Percentiles rank a stretch among this genome's conserved stretches.
These are phyloP conservation scores for Agrocybe chaxingu DNA, from an alignment of 768 basidiomycete species.

Conservation along the genomic window DNA sequence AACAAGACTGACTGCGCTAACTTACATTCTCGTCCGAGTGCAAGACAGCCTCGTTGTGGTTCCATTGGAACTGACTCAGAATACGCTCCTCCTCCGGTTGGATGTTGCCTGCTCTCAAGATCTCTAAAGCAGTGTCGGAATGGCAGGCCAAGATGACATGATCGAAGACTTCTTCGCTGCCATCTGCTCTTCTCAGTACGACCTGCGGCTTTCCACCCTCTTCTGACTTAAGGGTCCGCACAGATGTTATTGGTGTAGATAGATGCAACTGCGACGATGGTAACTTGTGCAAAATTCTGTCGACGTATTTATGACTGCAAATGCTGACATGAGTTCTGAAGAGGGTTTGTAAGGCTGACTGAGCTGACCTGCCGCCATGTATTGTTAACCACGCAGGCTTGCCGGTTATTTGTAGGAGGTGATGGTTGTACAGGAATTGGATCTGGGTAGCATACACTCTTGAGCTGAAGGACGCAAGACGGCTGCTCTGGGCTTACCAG, in stretches of 20 bases:
- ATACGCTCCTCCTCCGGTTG: slow-evolving; percentile 52
- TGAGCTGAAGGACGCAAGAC: background rate
- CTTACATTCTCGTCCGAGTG: slow-evolving; percentile 61
- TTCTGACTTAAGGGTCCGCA: slow-evolving; percentile 27
- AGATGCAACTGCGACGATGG: slow-evolving; percentile 54
- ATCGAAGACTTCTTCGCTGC: slow-evolving; percentile 49
- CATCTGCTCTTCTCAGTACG: slow-evolving; percentile 43
- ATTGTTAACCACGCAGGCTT: slow-evolving; percentile 76
- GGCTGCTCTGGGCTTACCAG: slow-evolving; percentile 34
- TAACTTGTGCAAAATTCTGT: slow-evolving; percentile 54
- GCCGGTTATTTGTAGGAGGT: slow-evolving; percentile 65
- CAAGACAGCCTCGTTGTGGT: slow-evolving; percentile 60
- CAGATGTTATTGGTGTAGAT: slow-evolving; percentile 49
- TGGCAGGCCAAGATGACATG: slow-evolving; percentile 75
- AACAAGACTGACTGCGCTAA: background rate
- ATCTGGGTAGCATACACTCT: slow-evolving; percentile 32
- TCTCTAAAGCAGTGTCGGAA: slow-evolving; percentile 57
- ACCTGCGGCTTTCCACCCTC: slow-evolving; percentile 25
- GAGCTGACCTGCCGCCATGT: slow-evolving; percentile 61
- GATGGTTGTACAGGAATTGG: slow-evolving; percentile 73
- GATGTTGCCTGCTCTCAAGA: slow-evolving; percentile 48
- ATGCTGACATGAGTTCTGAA: background rate
- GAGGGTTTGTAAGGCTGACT: background rate
- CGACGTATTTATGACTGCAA: slow-evolving; percentile 60
- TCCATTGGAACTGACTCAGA: slow-evolving; percentile 63